A percentile compares a stretch with the other conserved stretches of the same genome.
Evolutionary conservation across 2,329 filamentous ascomycete genomes (phyloP).

Genomic region (Pseudopyricularia javanii): DNA sequence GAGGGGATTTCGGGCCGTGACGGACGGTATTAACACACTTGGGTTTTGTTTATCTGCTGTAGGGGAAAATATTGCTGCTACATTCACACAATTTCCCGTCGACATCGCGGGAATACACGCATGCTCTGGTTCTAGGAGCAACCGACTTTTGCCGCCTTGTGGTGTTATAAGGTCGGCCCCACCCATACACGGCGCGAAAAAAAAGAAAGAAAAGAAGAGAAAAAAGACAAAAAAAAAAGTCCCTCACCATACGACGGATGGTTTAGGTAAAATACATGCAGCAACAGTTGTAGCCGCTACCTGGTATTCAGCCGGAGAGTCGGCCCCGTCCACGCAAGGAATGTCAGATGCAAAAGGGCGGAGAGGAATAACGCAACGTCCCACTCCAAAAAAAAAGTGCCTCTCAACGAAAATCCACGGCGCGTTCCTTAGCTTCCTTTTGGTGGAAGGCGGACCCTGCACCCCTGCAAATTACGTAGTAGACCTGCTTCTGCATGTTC

Average conservation of each 20-base stretch:
- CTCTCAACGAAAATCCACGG: background rate
- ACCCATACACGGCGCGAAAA: background rate
- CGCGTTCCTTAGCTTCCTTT: background rate
- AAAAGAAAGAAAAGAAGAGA: too few relatives aligned
- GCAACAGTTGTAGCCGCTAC: too few relatives aligned
- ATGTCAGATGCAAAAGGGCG: background rate
- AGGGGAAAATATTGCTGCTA: too few relatives aligned
- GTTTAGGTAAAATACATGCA: too few relatives aligned
- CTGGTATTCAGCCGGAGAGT: background rate
- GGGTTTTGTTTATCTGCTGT: too few relatives aligned
- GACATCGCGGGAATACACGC: too few relatives aligned
- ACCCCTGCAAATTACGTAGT: conserved; percentile 2
- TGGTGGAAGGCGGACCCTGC: background rate
- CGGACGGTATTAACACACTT: background rate
- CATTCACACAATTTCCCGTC: too few relatives aligned
- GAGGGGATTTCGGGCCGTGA: background rate
- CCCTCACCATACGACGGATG: too few relatives aligned
- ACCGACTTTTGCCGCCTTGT: too few relatives aligned
- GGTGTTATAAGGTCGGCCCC: background rate
- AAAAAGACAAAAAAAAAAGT: background rate
- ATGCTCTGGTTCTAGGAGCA: too few relatives aligned
- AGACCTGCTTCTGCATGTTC: too few relatives aligned
- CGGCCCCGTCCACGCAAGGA: background rate
- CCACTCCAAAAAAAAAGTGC: background rate
- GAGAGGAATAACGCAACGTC: background rate